Conservation (phyloP, 1,284 basidiomycete genomes). For the Apiotrichum mycotoxinovorans region DNA sequence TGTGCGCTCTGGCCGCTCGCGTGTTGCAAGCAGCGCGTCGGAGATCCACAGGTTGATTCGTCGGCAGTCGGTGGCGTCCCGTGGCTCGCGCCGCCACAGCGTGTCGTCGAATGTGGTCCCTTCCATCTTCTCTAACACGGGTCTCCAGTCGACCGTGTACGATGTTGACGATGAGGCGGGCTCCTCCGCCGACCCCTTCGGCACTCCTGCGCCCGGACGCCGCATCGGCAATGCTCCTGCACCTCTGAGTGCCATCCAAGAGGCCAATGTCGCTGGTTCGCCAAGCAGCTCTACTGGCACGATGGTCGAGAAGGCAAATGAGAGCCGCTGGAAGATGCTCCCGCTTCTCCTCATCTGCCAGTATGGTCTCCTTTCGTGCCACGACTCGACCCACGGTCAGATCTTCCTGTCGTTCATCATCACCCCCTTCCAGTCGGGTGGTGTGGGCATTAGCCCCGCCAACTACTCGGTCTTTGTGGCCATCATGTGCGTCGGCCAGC, state of each 20-base stretch:
- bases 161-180: not conserved
- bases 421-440: slow-evolving; percentile 47
- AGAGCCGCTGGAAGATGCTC: slow-evolving; percentile 34
- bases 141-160: slow-evolving; percentile 29
- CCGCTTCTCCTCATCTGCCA: slow-evolving; percentile 46
- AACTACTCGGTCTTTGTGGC: slow-evolving; percentile 50
- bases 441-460: slow-evolving; percentile 49
- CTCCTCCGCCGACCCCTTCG: slow-evolving; percentile 33
- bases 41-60: slow-evolving; percentile 10
- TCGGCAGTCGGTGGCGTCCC: slow-evolving; percentile 28
- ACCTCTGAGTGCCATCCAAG: slow-evolving; percentile 41
- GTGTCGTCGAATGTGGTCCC: slow-evolving; percentile 43
- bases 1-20: slow-evolving; percentile 7
- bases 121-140: slow-evolving; percentile 50
- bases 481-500: slow-evolving; percentile 50
- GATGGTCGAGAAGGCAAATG: slow-evolving; percentile 28
- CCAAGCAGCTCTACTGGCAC: not conserved
- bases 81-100: slow-evolving; percentile 42
- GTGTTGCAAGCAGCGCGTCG: slow-evolving; percentile 9
- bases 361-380: slow-evolving; percentile 50
- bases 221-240: slow-evolving; percentile 13
- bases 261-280: slow-evolving; percentile 26
- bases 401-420: slow-evolving; percentile 51
- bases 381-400: slow-evolving; percentile 50
- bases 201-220: slow-evolving; percentile 21